Evolutionary conservation across 805 yeast species (phyloP).

Genomic region (Yarrowia keelungensis): DNA sequence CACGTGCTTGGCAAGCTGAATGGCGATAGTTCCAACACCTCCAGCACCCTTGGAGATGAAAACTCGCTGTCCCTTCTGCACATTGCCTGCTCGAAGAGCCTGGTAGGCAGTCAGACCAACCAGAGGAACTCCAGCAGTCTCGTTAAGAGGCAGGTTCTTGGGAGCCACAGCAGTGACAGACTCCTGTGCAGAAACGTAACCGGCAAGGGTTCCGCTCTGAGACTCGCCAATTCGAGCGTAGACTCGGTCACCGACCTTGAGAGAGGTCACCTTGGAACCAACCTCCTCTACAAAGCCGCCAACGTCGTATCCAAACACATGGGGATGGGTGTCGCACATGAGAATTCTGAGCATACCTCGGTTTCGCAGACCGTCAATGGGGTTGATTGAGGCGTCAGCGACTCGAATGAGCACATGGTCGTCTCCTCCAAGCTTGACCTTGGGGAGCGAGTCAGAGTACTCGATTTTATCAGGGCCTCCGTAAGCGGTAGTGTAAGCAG

Average conservation of each 20-base stretch:
- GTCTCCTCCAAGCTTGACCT: not conserved
- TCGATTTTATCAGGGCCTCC: conserved; percentile 31
- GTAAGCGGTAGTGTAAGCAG: conserved; percentile 23
- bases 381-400: conserved; percentile 45
- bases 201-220: conserved; percentile 42
- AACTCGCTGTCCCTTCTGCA: conserved; percentile 41
- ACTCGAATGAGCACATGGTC: conserved; percentile 42
- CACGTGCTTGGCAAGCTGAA: conserved; percentile 43
- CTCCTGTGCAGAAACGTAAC: conserved; percentile 40
- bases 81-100: conserved; percentile 24
- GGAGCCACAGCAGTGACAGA: conserved; percentile 41
- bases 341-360: conserved; percentile 39
- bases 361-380: conserved; percentile 43
- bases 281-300: conserved; percentile 45
- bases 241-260: conserved; percentile 44
- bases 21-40: conserved; percentile 42
- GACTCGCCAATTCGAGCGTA: conserved; percentile 38
- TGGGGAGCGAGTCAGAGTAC: conserved; percentile 9
- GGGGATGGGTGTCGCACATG: conserved; percentile 48
- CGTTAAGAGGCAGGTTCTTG: conserved; percentile 40
- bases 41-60: conserved; percentile 42
- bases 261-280: conserved; percentile 42
- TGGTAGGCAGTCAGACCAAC: conserved; percentile 42
- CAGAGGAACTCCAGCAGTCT: conserved; percentile 44
- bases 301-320: conserved; percentile 43